Conservation (phyloP, 202 grass and related monocot genomes). For the Musa balbisiana region DNA sequence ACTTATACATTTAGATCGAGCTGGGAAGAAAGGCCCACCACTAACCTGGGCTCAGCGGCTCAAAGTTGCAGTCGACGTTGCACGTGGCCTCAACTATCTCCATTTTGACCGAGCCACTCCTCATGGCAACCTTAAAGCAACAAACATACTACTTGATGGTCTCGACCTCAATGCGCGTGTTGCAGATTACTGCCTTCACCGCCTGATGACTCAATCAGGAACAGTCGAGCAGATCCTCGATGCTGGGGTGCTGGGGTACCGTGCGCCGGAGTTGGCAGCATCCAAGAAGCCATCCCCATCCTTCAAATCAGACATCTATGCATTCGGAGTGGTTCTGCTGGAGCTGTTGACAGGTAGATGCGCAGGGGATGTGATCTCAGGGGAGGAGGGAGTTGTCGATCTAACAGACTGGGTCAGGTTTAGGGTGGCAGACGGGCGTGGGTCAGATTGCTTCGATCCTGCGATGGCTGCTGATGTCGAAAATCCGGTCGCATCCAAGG, state of each 20-base stretch:
- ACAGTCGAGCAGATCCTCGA: conserved; percentile 89
- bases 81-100: conserved; percentile 63
- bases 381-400: conserved; percentile 55
- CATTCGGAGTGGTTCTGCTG: conserved; percentile 74
- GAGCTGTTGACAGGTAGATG: conserved; percentile 76
- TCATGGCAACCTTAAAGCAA: conserved; percentile 82
- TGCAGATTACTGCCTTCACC: conserved; percentile 82
- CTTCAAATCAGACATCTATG: conserved; percentile 82
- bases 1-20: conserved; percentile 36
- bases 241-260: conserved; percentile 78
- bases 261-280: conserved; percentile 74
- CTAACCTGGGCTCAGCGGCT: conserved; percentile 55
- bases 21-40: conserved; percentile 47
- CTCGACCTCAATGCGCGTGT: conserved; percentile 36
- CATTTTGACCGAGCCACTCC: conserved; percentile 72
- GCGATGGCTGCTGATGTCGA: conserved; percentile 14
- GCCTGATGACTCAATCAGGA: conserved; percentile 64
- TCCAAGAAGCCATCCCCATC: conserved; percentile 80
- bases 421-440: conserved; percentile 49
- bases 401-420: conserved; percentile 87
- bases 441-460: conserved; percentile 61
- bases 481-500: conserved; percentile 24
- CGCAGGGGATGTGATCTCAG: conserved; percentile 71
- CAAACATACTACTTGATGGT: conserved; percentile 44
- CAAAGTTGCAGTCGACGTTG: conserved; percentile 43